phyloP scores from a whole-genome alignment of 164 flowering plant species.

The Litsea cubeba region DNA sequence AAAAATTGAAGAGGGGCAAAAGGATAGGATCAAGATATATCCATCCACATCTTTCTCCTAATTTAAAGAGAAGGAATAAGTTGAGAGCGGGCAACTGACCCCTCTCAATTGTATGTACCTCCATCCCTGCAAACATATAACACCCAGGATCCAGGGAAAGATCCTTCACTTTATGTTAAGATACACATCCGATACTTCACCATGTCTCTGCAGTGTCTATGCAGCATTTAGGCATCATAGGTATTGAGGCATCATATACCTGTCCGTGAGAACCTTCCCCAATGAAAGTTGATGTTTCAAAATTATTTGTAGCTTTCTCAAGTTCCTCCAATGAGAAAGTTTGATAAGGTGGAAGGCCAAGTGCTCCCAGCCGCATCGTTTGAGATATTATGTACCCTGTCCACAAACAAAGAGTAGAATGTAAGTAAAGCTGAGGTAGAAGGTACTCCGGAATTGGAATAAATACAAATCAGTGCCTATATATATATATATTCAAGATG shows the following conservation, averaged over 20 bases:
- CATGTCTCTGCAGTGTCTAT: neutral
- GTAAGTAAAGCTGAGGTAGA: neutral
- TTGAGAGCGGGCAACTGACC: too few relatives aligned
- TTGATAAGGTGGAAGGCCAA: conserved; percentile 82
- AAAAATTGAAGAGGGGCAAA: too few relatives aligned
- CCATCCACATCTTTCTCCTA: too few relatives aligned
- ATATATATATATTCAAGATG: neutral
- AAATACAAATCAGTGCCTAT: neutral
- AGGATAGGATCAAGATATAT: too few relatives aligned
- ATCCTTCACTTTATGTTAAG: too few relatives aligned
- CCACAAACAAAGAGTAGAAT: neutral
- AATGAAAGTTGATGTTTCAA: conserved; percentile 65
- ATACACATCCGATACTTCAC: too few relatives aligned
- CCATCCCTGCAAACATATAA: too few relatives aligned
- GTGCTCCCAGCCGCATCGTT: conserved; percentile 68
- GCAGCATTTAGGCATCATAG: neutral
- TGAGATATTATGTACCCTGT: conserved; percentile 78
- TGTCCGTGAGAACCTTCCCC: conserved; percentile 90
- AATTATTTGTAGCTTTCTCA: conserved; percentile 78
- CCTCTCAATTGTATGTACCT: too few relatives aligned
- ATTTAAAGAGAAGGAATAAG: too few relatives aligned
- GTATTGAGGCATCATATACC: conserved; percentile 33
- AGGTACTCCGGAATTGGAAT: neutral
- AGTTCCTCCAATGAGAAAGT: conserved; percentile 83
- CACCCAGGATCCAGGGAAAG: too few relatives aligned